Evolutionary conservation across 176 grass and related monocot genomes (phyloP), one percentile per base, ranked within the genome.

Genomic region (Musa beccarii): DNA sequence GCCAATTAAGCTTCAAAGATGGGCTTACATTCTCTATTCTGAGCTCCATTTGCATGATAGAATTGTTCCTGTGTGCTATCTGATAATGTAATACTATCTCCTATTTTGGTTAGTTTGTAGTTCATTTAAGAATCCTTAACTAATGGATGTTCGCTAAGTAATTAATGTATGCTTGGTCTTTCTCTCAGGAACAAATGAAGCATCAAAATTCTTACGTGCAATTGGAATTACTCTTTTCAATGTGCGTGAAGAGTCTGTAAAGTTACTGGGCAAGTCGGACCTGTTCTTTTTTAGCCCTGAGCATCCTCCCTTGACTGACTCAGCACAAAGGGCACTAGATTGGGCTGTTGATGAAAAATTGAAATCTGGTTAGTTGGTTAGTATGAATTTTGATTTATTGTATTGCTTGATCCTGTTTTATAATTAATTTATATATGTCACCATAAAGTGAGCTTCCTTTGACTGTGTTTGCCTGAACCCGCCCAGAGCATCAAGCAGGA

Each of bases 251-350:
- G 84, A 83, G 70, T 86, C 86, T 61, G 79, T 78, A 0, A 86
- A 91, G 68, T 43, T 89, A 69, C 83, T 93, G 75, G 92, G 89
- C 51, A 92, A 98, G 79, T 90, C 86, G 81, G 84, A 98, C 84
- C 81, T 86, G 90, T 89, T 73, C 72, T 85, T 79, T 78, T 80
- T 77, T 49, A 83, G 82, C 70, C 88, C 86, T 69, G 77, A 88
- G 76, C 75, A 80, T 53, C 81, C 90, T 81, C 84, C 88, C 81
- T 85, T 98, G 86, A 91, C 84, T 76, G 84, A 89, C 81, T 79
- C 84, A 59, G 88, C 95, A 52, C 90, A 91, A 62, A 80, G 69
- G 66, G 90, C 86, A 3, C 90, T 98, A 69, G 95, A 98, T 89
- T 87, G 72, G 78, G 90, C 86, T 91, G 65, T 89, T 64, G 84